Percentiles rank a stretch among this genome's conserved stretches.
phyloP scores from a whole-genome alignment of 345 rosid genomes.

The Hypericum perforatum region DNA sequence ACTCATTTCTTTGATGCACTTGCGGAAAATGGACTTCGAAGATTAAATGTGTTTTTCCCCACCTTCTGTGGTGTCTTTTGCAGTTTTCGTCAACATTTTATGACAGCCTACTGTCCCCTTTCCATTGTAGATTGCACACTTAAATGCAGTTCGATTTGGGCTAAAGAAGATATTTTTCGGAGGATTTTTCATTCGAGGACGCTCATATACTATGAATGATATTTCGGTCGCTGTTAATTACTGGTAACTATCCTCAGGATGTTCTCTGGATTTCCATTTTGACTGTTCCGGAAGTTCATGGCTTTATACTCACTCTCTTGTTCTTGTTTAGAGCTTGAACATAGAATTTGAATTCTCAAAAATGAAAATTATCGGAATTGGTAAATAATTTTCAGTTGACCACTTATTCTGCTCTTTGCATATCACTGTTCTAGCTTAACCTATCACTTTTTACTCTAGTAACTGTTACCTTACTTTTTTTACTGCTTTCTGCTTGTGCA shows the following conservation, averaged over 20 bases:
- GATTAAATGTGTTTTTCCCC: not conserved
- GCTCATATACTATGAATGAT: constrained; percentile 4
- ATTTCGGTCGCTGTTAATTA: constrained; percentile 6
- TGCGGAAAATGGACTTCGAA: constrained; percentile 1
- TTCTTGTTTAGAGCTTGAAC: too few species aligned
- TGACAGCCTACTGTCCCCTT: not conserved
- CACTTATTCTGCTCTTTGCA: too few species aligned
- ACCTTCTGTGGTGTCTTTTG: not conserved
- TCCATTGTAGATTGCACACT: constrained; percentile 47
- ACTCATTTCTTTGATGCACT: not conserved
- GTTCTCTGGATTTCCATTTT: constrained; percentile 1
- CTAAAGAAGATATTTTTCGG: constrained; percentile 6
- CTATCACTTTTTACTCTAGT: too few species aligned
- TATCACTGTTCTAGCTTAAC: too few species aligned
- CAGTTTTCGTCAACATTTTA: not conserved
- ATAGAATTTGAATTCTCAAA: too few species aligned
- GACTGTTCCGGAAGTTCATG: not conserved
- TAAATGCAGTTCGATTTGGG: constrained; percentile 18
- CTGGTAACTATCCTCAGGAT: constrained; percentile 14
- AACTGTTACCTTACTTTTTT: too few species aligned
- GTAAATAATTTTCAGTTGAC: too few species aligned
- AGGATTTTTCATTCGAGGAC: constrained; percentile 10
- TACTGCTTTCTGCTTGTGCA: constrained; percentile 6
- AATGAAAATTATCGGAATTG: too few species aligned
- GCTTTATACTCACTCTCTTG: not conserved